Evolutionary conservation across 2,329 filamentous ascomycete genomes (phyloP).

Genomic region (Fusarium robinianum): DNA sequence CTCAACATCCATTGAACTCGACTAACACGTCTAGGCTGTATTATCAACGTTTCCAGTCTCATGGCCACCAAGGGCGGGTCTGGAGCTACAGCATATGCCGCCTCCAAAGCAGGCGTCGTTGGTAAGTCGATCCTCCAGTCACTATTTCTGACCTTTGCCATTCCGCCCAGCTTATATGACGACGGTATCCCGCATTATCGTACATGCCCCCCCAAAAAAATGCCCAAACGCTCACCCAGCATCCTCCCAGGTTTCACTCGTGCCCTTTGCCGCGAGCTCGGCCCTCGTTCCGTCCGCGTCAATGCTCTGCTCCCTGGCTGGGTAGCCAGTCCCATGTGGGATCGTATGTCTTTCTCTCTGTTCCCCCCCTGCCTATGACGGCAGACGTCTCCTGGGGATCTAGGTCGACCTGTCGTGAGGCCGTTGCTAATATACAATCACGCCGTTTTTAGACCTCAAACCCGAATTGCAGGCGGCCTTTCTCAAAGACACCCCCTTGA

Average conservation of each 20-base stretch:
- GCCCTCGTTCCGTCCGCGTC: conserved; percentile 66
- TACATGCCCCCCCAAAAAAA: conserved; percentile 30
- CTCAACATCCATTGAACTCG: neutral
- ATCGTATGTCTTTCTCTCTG: conserved; percentile 54
- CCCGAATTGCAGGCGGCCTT: conserved; percentile 44
- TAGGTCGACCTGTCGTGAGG: conserved; percentile 20
- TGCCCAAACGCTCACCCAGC: conserved; percentile 26
- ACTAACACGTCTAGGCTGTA: conserved; percentile 55
- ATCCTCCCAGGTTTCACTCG: conserved; percentile 64
- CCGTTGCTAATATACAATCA: conserved; percentile 48
- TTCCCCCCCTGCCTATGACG: conserved; percentile 11
- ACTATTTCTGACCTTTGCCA: no score
- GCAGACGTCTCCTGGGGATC: conserved; percentile 10
- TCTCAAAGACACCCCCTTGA: conserved; percentile 61
- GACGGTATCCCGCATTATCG: conserved; percentile 28
- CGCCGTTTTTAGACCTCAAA: conserved; percentile 41
- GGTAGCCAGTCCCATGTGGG: conserved; percentile 79
- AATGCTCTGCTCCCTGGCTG: conserved; percentile 86
- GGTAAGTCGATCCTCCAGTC: conserved; percentile 50
- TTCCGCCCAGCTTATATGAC: no score
- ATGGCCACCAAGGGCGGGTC: conserved; percentile 70
- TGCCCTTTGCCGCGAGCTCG: conserved; percentile 66
- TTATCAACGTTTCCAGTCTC: conserved; percentile 82
- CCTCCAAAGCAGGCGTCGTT: conserved; percentile 79
- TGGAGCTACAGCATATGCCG: conserved; percentile 75